Conservation (phyloP, 1,284 basidiomycete species). For the Sporisorium scitamineum region DNA sequence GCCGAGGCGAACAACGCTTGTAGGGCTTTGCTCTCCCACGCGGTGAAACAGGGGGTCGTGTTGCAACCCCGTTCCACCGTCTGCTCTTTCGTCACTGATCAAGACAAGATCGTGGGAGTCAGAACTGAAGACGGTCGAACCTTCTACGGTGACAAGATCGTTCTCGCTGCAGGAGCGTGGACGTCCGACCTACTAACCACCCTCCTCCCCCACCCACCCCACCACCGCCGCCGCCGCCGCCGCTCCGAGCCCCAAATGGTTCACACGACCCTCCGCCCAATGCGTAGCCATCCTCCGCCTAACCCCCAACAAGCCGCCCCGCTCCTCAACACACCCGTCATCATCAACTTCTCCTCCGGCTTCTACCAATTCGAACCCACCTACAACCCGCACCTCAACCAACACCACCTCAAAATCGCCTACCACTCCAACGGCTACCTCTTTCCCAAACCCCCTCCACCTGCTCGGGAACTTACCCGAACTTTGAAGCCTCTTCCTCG, state of each 20-base stretch:
- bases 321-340: constrained; percentile 78
- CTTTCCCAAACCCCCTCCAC: constrained; percentile 69
- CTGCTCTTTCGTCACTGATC: constrained; percentile 48
- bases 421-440: constrained; percentile 78
- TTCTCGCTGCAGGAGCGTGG: constrained; percentile 84
- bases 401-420: constrained; percentile 76
- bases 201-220: constrained; percentile 17
- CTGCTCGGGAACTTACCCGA: constrained; percentile 20
- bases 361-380: constrained; percentile 74
- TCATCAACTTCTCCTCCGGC: constrained; percentile 75
- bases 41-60: constrained; percentile 75
- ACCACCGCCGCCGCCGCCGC: too few species aligned
- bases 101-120: constrained; percentile 75
- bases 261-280: constrained; percentile 72
- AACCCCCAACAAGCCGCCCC: constrained; percentile 76
- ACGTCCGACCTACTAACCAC: constrained; percentile 78
- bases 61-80: constrained; percentile 76
- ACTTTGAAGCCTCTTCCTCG: constrained; percentile 5
- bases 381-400: constrained; percentile 64
- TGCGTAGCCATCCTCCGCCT: constrained; percentile 81
- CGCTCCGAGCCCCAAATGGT: too few species aligned
- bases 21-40: constrained; percentile 74
- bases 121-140: constrained; percentile 75
- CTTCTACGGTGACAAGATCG: constrained; percentile 74
- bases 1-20: constrained; percentile 81